phyloP scores from a whole-genome alignment of 768 basidiomycete species.

The Tylopilus sp. region DNA sequence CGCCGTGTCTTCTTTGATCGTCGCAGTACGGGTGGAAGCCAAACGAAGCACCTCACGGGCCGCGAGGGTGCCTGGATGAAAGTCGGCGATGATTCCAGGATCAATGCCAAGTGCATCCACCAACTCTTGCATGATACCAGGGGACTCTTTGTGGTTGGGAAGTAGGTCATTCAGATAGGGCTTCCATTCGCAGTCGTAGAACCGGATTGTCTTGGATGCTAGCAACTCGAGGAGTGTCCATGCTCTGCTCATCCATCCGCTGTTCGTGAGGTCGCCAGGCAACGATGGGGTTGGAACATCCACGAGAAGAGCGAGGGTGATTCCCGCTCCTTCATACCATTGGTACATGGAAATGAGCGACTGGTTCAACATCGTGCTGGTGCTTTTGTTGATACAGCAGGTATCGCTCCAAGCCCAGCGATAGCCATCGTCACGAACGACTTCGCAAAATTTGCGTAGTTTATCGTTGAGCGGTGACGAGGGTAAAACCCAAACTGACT shows the following conservation, averaged over 20 bases:
- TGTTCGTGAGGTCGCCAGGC: background rate
- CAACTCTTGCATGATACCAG: background rate
- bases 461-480: background rate
- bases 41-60: background rate
- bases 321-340: background rate
- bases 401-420: background rate
- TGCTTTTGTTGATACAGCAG: background rate
- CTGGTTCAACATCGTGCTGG: background rate
- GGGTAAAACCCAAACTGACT: background rate
- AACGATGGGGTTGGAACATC: background rate
- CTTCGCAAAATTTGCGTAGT: background rate
- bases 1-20: background rate
- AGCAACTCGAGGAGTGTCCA: conserved; percentile 9
- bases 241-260: background rate
- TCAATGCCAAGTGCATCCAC: background rate
- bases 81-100: background rate
- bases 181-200: background rate
- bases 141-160: background rate
- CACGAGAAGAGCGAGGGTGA: background rate
- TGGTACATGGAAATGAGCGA: background rate
- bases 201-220: conserved; percentile 1
- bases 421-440: background rate
- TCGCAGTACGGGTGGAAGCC: background rate
- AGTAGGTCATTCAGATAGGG: background rate
- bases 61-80: background rate